Percentiles rank a stretch among this genome's conserved stretches.
Conservation (phyloP, 495 filamentous ascomycete species). For the Neurospora tetrasperma region DNA sequence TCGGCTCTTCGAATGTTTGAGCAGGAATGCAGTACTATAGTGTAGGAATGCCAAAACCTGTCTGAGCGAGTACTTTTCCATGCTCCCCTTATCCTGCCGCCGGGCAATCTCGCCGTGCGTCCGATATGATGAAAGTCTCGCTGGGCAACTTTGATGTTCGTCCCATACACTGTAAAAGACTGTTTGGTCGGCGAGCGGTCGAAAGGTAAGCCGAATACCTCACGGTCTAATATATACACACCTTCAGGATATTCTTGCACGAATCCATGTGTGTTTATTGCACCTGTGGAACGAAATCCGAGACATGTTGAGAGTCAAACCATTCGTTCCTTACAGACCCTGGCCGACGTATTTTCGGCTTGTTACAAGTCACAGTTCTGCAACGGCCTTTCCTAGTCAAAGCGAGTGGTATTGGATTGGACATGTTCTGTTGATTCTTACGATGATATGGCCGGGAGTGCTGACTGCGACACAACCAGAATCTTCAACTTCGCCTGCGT, state of each 20-base stretch:
- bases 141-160: background rate
- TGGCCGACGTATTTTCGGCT: too few species aligned
- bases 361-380: too few species aligned
- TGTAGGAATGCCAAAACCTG: background rate
- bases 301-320: too few species aligned
- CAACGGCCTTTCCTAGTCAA: too few species aligned
- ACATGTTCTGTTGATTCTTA: too few species aligned
- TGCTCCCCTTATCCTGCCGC: background rate
- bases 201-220: too few species aligned
- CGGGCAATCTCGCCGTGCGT: background rate
- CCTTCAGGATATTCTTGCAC: too few species aligned
- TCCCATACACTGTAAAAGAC: background rate
- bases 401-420: too few species aligned
- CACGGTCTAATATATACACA: too few species aligned
- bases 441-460: background rate
- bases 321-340: too few species aligned
- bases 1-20: background rate
- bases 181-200: background rate
- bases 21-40: background rate
- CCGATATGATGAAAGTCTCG: background rate
- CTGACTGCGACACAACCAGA: background rate
- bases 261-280: too few species aligned
- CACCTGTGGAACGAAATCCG: too few species aligned
- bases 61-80: background rate
- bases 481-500: background rate